Evolutionary conservation across 495 filamentous ascomycete genomes (phyloP).

Genomic region (Penicillium antarcticum): DNA sequence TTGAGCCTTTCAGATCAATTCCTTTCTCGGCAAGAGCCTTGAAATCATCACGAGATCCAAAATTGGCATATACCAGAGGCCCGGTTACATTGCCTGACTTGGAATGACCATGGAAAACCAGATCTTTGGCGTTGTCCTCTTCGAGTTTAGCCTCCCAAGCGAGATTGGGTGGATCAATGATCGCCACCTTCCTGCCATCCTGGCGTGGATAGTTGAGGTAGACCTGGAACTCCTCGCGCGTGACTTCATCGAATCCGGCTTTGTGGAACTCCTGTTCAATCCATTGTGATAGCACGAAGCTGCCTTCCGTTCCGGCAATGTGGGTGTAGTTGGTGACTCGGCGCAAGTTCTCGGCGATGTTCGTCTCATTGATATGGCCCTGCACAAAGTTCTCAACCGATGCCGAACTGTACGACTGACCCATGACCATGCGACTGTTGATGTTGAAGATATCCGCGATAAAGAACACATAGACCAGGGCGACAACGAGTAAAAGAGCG

Average conservation of each 20-base stretch:
- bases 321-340: slow-evolving; percentile 79
- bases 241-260: slow-evolving; percentile 68
- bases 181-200: slow-evolving; percentile 74
- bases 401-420: slow-evolving; percentile 51
- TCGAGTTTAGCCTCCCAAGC: slow-evolving; percentile 84
- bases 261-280: slow-evolving; percentile 68
- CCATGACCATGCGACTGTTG: slow-evolving; percentile 40
- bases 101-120: slow-evolving; percentile 85
- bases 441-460: slow-evolving; percentile 72
- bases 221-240: slow-evolving; percentile 73
- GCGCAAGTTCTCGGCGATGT: slow-evolving; percentile 66
- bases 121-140: slow-evolving; percentile 65
- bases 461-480: slow-evolving; percentile 77
- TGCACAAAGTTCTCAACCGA: slow-evolving; percentile 69
- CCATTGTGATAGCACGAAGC: slow-evolving; percentile 76
- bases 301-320: slow-evolving; percentile 86
- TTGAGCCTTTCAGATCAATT: slow-evolving; percentile 71
- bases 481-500: slow-evolving; percentile 69
- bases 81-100: slow-evolving; percentile 86
- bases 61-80: slow-evolving; percentile 91
- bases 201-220: slow-evolving; percentile 88
- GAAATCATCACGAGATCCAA: slow-evolving; percentile 83
- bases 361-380: slow-evolving; percentile 58
- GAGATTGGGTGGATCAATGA: slow-evolving; percentile 66
- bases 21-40: slow-evolving; percentile 64